Conservation (phyloP, 805 yeast genomes). For the Starmera caribaea region DNA sequence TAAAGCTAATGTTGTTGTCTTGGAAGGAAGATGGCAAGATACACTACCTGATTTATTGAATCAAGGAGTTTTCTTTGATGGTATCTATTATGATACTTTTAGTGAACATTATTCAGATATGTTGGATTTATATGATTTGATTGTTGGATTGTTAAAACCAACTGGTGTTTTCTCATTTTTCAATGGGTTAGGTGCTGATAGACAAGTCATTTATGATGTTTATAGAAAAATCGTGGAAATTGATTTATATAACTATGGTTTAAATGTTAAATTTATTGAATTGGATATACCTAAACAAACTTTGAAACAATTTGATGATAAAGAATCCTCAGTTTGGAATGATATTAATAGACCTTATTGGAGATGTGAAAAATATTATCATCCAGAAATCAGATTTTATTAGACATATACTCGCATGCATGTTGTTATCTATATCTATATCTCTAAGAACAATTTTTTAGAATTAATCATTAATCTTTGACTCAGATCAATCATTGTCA, state of each 20-base stretch:
- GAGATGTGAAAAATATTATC: conserved; percentile 60
- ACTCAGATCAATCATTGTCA: too few species aligned
- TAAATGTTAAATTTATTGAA: conserved; percentile 46
- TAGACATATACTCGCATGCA: background rate
- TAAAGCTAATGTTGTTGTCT: conserved; percentile 56
- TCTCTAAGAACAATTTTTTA: background rate
- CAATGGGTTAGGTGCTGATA: conserved; percentile 83
- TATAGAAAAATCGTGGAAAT: conserved; percentile 73
- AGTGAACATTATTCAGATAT: conserved; percentile 87
- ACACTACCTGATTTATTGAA: conserved; percentile 55
- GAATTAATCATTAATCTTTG: too few species aligned
- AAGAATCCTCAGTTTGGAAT: conserved; percentile 45
- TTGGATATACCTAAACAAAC: conserved; percentile 37
- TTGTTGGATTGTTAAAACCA: conserved; percentile 76
- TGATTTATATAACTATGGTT: conserved; percentile 74
- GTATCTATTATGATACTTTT: conserved; percentile 89
- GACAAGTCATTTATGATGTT: conserved; percentile 70
- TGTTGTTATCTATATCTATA: background rate
- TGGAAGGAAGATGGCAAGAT: conserved; percentile 94
- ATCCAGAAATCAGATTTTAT: conserved; percentile 48
- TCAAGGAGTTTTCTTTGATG: conserved; percentile 69
- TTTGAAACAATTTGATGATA: conserved; percentile 21
- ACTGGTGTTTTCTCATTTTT: conserved; percentile 83
- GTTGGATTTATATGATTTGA: conserved; percentile 72
- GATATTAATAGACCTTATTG: conserved; percentile 55